Base-by-base conservation (phyloP, 2,329 filamentous ascomycete genomes). In the Fusarium pseudoanthophilum region DNA sequence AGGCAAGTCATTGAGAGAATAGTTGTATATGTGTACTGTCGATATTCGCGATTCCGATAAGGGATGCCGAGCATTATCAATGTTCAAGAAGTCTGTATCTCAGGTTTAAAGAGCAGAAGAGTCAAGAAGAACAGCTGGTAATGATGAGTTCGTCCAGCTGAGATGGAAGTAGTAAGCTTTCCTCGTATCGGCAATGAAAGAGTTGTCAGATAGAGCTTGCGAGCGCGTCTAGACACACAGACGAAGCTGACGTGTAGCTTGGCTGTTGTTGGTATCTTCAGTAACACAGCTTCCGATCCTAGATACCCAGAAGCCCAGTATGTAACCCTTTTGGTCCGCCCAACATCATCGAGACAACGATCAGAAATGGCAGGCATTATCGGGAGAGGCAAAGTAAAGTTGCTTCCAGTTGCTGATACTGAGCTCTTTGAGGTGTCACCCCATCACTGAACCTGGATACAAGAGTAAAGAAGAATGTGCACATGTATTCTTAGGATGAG, bases 251-350 rank as follows among this genome's bases (percentile, higher is more conserved):
- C 13, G 13, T 21, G 6, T 28, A 48, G 26, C 24, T 15, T 48
- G 45, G 13, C 4, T 6, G 20, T 21, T 28, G 18, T 46, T 48
- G 13, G 18, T 15, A 48, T 28, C 26, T 21, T 14, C 13, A 48
- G 45, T 28, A 21, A 28, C 18, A 46, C 18, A 28, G 5, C 5
- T 7, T 28, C 24, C 8, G 20, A 10, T 0, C 11, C 18, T 5
- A 42, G 8, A 5, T 43, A 28, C 5, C 43, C 10, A n/a, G 24
- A 11, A 30, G 26, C 14, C 20, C 2, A 14, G 14, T n/a, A 13
- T 3, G 5, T 9, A 16, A 11, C 6, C 7, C 26, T 0, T 16
- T 11, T 3, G 14, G 46, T 30, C 4, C 16, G 3, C 3, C 20
- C 11, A 49, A 30, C 30, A 30, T 11, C 20, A 6, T 30, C 20